phyloP scores from a whole-genome alignment of 148 eudicot species.

The Silene uniflora region DNA sequence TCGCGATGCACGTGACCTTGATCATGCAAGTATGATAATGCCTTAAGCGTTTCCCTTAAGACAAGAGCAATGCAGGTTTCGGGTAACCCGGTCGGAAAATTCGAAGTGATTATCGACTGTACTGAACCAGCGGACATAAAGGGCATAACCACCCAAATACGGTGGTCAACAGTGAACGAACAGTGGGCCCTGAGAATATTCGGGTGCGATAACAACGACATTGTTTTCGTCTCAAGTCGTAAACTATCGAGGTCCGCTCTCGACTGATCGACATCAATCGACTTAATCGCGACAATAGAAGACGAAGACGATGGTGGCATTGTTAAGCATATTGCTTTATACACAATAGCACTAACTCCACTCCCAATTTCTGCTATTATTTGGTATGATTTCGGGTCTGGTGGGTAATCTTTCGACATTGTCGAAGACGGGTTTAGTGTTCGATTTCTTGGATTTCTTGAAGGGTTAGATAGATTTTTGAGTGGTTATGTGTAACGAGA shows the following conservation, averaged over 20 bases:
- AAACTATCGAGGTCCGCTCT: constrained; percentile 46
- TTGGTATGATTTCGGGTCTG: constrained; percentile 46
- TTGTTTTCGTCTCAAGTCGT: constrained; percentile 50
- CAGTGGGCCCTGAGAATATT: constrained; percentile 67
- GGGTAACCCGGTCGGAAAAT: constrained; percentile 47
- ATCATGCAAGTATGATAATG: constrained; percentile 54
- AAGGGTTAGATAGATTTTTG: background rate
- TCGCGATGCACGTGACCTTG: constrained; percentile 77
- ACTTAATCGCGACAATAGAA: constrained; percentile 55
- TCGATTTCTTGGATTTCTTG: background rate
- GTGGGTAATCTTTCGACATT: constrained; percentile 41
- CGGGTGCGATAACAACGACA: constrained; percentile 71
- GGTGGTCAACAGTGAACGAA: constrained; percentile 49
- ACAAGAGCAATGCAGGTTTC: constrained; percentile 50
- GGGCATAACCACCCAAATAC: constrained; percentile 81
- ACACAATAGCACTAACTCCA: constrained; percentile 62
- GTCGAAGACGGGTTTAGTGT: background rate
- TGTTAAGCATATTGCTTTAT: constrained; percentile 55
- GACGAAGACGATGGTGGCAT: constrained; percentile 34
- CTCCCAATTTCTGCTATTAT: constrained; percentile 54
- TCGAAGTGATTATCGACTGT: constrained; percentile 51
- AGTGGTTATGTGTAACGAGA: background rate
- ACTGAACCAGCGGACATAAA: constrained; percentile 75
- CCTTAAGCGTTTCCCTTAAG: constrained; percentile 49
- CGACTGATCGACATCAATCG: constrained; percentile 59